phyloP scores from a whole-genome alignment of 2,329 filamentous ascomycete genomes.

The Chaetomium globosum region DNA sequence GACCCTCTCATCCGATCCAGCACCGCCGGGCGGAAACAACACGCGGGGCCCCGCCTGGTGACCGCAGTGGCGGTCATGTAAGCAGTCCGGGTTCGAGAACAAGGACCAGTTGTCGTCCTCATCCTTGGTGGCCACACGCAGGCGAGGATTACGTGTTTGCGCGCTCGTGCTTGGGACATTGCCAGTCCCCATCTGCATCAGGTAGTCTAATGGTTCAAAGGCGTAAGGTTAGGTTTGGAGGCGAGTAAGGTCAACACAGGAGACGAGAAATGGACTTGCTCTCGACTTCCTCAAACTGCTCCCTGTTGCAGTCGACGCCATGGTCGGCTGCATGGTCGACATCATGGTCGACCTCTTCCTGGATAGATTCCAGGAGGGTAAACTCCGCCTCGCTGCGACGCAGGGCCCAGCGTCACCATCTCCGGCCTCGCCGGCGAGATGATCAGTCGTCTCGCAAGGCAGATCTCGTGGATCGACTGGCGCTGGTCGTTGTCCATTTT shows the following conservation, averaged over 20 bases:
- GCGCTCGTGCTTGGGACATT: background rate
- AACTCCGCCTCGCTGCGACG: background rate
- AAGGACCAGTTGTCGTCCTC: slow-evolving; percentile 3
- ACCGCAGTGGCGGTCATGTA: slow-evolving; percentile 8
- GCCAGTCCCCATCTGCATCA: background rate
- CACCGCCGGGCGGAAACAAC: background rate
- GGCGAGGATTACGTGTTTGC: background rate
- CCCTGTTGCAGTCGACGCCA: background rate
- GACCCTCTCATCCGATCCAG: background rate
- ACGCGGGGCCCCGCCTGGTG: slow-evolving; percentile 2
- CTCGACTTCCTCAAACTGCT: background rate
- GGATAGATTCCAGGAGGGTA: background rate
- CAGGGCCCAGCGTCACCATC: slow-evolving; percentile 12
- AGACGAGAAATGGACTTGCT: slow-evolving; percentile 2
- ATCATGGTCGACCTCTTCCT: background rate
- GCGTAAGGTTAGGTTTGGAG: background rate
- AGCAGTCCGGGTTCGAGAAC: slow-evolving; percentile 14
- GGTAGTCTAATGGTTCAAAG: background rate
- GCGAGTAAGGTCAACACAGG: background rate
- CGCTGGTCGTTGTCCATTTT: slow-evolving; percentile 9
- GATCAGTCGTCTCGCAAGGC: slow-evolving; percentile 17
- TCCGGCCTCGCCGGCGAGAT: background rate
- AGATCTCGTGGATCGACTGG: slow-evolving; percentile 15
- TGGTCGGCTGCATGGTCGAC: background rate
- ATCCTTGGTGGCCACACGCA: background rate